Conservation (phyloP, 2,329 filamentous ascomycete species). For the Penicillium psychrosexuale region DNA sequence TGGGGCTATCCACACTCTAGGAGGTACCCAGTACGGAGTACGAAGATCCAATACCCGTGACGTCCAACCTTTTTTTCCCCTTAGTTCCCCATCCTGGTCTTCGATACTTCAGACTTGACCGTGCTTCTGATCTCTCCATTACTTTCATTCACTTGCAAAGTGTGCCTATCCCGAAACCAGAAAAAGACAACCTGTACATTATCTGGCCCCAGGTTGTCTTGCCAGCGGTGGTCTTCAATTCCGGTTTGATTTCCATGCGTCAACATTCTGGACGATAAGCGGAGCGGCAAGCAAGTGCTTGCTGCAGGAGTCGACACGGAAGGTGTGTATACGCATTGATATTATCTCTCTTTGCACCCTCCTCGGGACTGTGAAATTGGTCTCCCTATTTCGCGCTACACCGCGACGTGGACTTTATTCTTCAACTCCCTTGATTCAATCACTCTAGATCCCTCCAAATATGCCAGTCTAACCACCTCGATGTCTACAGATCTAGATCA, state of each 20-base stretch:
- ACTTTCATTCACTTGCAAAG: conserved; percentile 12
- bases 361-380: conserved; percentile 6
- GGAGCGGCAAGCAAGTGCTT: conserved; percentile 49
- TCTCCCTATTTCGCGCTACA: conserved; percentile 7
- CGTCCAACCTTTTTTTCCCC: conserved; percentile 19
- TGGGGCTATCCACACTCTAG: conserved; percentile 2
- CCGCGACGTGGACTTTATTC: conserved; percentile 16
- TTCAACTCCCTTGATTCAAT: conserved; percentile 7
- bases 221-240: conserved; percentile 29
- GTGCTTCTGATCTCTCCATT: neutral
- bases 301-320: conserved; percentile 48
- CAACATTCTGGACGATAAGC: conserved; percentile 45
- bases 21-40: conserved; percentile 9
- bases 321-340: conserved; percentile 34
- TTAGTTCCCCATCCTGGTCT: conserved; percentile 4
- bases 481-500: conserved; percentile 36
- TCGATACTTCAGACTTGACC: conserved; percentile 5
- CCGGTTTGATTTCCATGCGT: conserved; percentile 44
- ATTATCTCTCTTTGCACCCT: conserved; percentile 4
- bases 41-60: conserved; percentile 12
- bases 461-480: conserved; percentile 13
- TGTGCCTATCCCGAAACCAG: conserved; percentile 9
- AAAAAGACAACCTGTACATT: conserved; percentile 7
- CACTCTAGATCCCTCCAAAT: conserved; percentile 5
- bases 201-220: conserved; percentile 24